A percentile compares a stretch with the other conserved stretches of the same genome.
Conservation (phyloP, 192 early-diverging fungal species). For the Coemansia sp. region DNA sequence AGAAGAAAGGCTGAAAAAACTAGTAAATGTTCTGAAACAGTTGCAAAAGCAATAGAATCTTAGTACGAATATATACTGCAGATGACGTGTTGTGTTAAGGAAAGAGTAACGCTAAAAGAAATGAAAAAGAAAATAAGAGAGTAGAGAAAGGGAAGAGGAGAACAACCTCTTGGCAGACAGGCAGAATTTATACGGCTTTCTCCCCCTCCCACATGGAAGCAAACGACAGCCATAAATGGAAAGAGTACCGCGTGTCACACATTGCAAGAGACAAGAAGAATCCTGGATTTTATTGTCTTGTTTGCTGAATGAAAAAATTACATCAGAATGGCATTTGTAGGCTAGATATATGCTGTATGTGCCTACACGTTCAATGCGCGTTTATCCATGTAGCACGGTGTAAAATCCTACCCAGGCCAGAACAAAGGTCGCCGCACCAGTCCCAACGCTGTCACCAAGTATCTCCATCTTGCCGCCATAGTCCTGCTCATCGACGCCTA, state of each 20-base stretch:
- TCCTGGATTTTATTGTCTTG: too few species aligned
- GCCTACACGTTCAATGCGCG: too few species aligned
- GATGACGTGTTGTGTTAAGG: neutral
- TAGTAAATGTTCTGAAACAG: neutral
- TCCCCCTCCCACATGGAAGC: neutral
- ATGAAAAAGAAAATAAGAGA: slow-evolving; percentile 6
- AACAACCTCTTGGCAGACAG: too few species aligned
- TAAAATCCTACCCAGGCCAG: slow-evolving; percentile 38
- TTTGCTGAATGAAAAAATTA: too few species aligned
- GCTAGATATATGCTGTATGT: too few species aligned
- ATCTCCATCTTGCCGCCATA: slow-evolving; percentile 55
- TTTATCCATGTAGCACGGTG: slow-evolving; percentile 22
- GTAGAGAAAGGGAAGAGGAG: neutral
- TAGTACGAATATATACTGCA: neutral
- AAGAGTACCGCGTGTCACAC: too few species aligned
- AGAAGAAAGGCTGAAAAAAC: neutral
- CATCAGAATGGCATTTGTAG: too few species aligned
- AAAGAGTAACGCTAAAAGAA: neutral
- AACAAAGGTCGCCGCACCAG: slow-evolving; percentile 40
- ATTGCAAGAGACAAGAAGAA: too few species aligned
- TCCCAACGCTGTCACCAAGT: slow-evolving; percentile 44
- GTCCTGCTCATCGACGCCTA: slow-evolving; percentile 48
- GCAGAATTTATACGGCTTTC: neutral
- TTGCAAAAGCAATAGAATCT: neutral
- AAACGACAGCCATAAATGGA: neutral